phyloP scores from a whole-genome alignment of 345 rosid species.

The Boechera retrofracta region DNA sequence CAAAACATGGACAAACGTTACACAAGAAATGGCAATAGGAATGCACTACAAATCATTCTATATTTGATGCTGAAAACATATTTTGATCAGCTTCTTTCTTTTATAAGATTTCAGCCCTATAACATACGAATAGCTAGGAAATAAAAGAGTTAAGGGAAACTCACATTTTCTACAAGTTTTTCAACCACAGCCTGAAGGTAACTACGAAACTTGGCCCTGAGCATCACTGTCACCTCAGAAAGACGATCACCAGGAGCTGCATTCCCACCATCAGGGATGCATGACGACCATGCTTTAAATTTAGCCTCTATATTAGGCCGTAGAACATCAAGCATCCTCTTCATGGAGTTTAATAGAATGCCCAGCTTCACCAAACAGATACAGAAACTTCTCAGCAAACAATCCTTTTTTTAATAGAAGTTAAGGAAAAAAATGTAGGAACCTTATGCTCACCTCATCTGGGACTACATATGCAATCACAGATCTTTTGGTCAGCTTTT shows the following conservation, averaged over 20 bases:
- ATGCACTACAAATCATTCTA: conserved; percentile 4
- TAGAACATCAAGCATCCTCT: conserved; percentile 88
- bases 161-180: conserved; percentile 89
- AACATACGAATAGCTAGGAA: neutral
- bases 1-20: neutral
- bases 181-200: conserved; percentile 93
- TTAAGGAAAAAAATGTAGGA: neutral
- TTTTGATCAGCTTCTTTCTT: neutral
- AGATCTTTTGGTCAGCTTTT: conserved; percentile 83
- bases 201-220: conserved; percentile 86
- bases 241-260: conserved; percentile 89
- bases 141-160: conserved; percentile 42
- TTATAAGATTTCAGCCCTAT: neutral
- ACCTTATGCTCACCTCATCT: conserved; percentile 68
- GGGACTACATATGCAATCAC: conserved; percentile 76
- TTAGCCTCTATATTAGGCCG: conserved; percentile 81
- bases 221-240: conserved; percentile 94
- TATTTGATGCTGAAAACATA: neutral
- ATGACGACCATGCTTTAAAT: conserved; percentile 92
- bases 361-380: conserved; percentile 65
- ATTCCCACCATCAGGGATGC: conserved; percentile 86
- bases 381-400: conserved; percentile 31
- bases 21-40: neutral
- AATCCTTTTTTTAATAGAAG: neutral
- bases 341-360: conserved; percentile 87